Conservation (phyloP, 164 flowering plant species). For the Berberis vulgaris region DNA sequence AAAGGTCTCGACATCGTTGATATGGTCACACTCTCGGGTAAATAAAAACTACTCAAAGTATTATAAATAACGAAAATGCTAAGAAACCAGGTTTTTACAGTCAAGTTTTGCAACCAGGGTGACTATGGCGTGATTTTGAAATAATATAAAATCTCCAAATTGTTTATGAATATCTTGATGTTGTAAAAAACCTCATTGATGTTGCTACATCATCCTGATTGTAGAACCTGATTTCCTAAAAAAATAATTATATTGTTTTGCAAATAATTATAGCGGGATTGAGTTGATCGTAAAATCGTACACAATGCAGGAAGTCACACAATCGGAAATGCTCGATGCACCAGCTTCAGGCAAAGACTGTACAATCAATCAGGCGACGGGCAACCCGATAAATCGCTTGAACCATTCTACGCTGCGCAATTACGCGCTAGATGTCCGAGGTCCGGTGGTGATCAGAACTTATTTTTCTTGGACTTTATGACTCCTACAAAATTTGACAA, state of each 20-base stretch:
- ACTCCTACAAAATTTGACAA: slow-evolving; percentile 71
- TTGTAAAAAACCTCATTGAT: too few relatives aligned
- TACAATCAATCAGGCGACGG: slow-evolving; percentile 91
- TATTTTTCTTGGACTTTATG: slow-evolving; percentile 61
- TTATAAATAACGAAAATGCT: too few relatives aligned
- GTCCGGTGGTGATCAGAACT: slow-evolving; percentile 89
- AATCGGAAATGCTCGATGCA: slow-evolving; percentile 78
- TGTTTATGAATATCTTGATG: too few relatives aligned
- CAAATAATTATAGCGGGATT: too few relatives aligned
- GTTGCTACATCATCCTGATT: too few relatives aligned
- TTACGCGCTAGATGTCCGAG: slow-evolving; percentile 62
- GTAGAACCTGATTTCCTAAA: too few relatives aligned
- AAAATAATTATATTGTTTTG: too few relatives aligned
- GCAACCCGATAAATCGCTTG: slow-evolving; percentile 51
- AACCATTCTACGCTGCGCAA: slow-evolving; percentile 53
- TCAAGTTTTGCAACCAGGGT: too few relatives aligned
- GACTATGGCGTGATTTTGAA: too few relatives aligned
- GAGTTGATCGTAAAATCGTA: neutral
- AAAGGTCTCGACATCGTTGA: slow-evolving; percentile 68
- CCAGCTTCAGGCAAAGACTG: slow-evolving; percentile 87
- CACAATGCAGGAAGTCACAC: slow-evolving; percentile 83
- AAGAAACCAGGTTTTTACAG: too few relatives aligned
- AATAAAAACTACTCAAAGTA: neutral
- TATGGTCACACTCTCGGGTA: slow-evolving; percentile 90
- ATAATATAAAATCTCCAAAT: too few relatives aligned